phyloP scores from a whole-genome alignment of 495 filamentous ascomycete species.

The Eremomyces bilateralis region DNA sequence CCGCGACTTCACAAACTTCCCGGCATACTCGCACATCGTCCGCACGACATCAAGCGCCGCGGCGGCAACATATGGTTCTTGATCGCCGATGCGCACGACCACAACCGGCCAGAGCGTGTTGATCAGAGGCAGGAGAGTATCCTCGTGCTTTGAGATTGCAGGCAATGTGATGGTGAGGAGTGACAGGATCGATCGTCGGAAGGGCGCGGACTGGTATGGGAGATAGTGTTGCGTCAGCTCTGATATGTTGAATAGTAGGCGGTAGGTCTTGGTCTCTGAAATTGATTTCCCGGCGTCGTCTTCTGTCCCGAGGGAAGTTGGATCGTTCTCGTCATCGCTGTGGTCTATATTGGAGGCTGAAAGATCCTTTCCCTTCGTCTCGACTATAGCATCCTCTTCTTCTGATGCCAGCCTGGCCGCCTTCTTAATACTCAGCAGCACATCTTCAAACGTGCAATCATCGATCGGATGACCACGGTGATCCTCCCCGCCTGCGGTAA shows the following conservation, averaged over 20 bases:
- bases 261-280: constrained; percentile 19
- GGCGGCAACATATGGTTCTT: constrained; percentile 51
- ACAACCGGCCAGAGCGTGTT: constrained; percentile 1
- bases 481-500: constrained; percentile 18
- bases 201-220: constrained; percentile 54
- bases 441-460: neutral
- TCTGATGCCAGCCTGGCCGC: neutral
- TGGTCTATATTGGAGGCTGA: neutral
- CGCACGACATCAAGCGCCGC: constrained; percentile 44
- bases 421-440: neutral
- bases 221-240: constrained; percentile 42
- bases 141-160: constrained; percentile 48
- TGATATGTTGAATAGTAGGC: constrained; percentile 20
- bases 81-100: constrained; percentile 44
- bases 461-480: neutral
- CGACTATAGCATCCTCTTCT: neutral
- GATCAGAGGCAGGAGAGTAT: constrained; percentile 21
- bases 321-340: neutral
- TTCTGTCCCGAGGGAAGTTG: neutral
- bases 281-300: constrained; percentile 26
- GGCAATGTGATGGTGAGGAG: constrained; percentile 49
- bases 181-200: constrained; percentile 52
- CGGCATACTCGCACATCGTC: constrained; percentile 39
- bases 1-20: constrained; percentile 57
- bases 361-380: neutral